These are phyloP conservation scores for Ceratobasidium sp. DNA, from an alignment of 1,284 basidiomycete species.

Conservation along the genomic window DNA sequence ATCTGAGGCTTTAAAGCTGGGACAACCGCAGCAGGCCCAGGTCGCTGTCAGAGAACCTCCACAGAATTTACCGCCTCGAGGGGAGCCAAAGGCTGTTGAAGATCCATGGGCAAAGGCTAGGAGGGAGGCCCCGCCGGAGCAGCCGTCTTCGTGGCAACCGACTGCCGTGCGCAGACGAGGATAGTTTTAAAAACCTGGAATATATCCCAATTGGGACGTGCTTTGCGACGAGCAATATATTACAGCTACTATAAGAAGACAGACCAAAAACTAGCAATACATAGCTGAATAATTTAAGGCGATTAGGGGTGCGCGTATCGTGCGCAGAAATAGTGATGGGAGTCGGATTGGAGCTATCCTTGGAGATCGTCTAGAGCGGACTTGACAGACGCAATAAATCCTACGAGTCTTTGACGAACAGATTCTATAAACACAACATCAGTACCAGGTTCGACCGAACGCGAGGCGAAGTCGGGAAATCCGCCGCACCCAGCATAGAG, in stretches of 20 bases:
- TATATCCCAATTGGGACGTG: not conserved
- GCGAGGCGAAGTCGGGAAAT: not conserved
- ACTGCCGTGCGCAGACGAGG: not conserved
- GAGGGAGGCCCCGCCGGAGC: conserved; percentile 11
- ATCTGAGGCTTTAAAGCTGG: not conserved
- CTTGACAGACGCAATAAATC: conserved; percentile 41
- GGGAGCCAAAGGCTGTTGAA: conserved; percentile 4
- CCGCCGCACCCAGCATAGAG: conserved; percentile 24
- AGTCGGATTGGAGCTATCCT: not conserved
- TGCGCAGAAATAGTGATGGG: not conserved
- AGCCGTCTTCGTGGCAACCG: conserved; percentile 23
- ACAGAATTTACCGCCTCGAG: not conserved
- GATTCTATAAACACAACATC: conserved; percentile 29
- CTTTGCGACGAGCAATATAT: not conserved
- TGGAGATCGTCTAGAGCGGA: conserved; percentile 38
- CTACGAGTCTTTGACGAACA: conserved; percentile 39
- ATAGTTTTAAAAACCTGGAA: not conserved
- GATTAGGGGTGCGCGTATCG: not conserved
- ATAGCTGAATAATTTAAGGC: conserved; percentile 3
- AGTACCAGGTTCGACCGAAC: not conserved
- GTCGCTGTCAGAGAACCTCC: not conserved
- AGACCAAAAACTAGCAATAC: conserved; percentile 1
- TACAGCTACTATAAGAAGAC: not conserved
- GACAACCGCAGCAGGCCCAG: not conserved
- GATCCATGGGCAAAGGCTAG: conserved; percentile 35